Evolutionary conservation across 495 filamentous ascomycete genomes (phyloP).

Genomic region (Glutinoglossum americanum): DNA sequence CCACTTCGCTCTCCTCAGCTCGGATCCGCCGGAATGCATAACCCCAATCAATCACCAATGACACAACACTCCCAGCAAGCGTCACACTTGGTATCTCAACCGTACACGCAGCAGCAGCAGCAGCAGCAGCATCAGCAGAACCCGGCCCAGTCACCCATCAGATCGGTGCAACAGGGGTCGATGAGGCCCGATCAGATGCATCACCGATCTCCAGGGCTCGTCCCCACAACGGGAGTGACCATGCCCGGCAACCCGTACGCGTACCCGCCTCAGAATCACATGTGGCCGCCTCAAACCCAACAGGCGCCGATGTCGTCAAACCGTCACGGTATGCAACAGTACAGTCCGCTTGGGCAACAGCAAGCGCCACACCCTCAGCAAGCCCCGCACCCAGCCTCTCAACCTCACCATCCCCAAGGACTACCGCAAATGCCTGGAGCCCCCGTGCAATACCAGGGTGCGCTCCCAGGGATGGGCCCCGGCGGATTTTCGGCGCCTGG

Average conservation of each 20-base stretch:
- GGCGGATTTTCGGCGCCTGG: constrained; percentile 18
- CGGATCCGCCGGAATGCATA: constrained; percentile 8
- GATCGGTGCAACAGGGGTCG: constrained; percentile 24
- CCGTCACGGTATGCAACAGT: constrained; percentile 20
- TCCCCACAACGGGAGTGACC: constrained; percentile 19
- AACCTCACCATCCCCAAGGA: constrained; percentile 30
- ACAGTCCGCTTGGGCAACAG: constrained; percentile 19
- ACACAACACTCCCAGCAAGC: constrained; percentile 20
- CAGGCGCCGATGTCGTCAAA: constrained; percentile 27
- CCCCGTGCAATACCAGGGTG: constrained; percentile 17
- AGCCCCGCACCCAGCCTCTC: constrained; percentile 34
- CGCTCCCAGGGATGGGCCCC: constrained; percentile 17
- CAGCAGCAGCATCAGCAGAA: constrained; percentile 27
- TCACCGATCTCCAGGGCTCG: constrained; percentile 20
- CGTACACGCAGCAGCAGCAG: constrained; percentile 13
- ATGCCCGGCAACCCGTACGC: constrained; percentile 20
- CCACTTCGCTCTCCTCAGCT: constrained; percentile 7
- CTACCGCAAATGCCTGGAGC: constrained; percentile 14
- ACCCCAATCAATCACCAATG: constrained; percentile 6
- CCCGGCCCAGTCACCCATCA: constrained; percentile 28
- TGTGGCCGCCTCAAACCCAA: constrained; percentile 30
- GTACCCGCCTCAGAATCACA: constrained; percentile 26
- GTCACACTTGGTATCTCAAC: constrained; percentile 34
- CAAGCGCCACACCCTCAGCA: constrained; percentile 21
- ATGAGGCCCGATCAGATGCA: constrained; percentile 25